Conservation (phyloP, 345 rosid species). For the Erysimum cheiranthoides region DNA sequence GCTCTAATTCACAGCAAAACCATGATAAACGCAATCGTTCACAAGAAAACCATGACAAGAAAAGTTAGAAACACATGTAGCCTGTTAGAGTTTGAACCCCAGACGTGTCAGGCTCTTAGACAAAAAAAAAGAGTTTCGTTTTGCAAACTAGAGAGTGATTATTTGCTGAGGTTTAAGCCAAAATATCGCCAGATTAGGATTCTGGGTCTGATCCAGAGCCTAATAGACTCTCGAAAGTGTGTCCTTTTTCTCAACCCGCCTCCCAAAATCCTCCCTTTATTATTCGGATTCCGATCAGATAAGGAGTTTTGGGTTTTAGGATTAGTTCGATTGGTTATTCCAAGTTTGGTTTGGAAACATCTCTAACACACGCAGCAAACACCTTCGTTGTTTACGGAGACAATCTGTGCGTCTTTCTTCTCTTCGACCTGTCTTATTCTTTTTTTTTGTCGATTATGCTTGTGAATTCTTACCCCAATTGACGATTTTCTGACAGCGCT, state of each 20-base stretch:
- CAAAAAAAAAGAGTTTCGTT: neutral
- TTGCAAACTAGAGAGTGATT: slow-evolving; percentile 1
- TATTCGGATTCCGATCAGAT: neutral
- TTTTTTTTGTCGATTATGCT: slow-evolving; percentile 1
- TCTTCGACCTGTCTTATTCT: slow-evolving; percentile 22
- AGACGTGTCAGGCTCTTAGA: slow-evolving; percentile 28
- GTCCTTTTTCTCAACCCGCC: slow-evolving; percentile 4
- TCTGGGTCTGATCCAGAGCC: slow-evolving; percentile 23
- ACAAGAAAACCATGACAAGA: slow-evolving; percentile 38
- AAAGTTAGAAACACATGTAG: slow-evolving; percentile 8
- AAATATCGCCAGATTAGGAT: neutral
- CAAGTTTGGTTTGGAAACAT: slow-evolving; percentile 14
- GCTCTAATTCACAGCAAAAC: slow-evolving; percentile 18
- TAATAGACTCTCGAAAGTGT: slow-evolving; percentile 8
- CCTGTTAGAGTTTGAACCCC: slow-evolving; percentile 17
- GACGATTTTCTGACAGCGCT: neutral
- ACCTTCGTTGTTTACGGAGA: slow-evolving; percentile 34
- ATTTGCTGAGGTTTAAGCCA: slow-evolving; percentile 9
- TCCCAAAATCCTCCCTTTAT: neutral
- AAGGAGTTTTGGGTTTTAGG: neutral
- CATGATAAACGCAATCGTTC: slow-evolving; percentile 15
- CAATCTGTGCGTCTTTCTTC: slow-evolving; percentile 29
- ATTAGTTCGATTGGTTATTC: slow-evolving; percentile 12
- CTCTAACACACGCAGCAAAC: slow-evolving; percentile 29
- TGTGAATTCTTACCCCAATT: neutral